A percentile compares a stretch with the other conserved stretches of the same genome.
Conservation (phyloP, 2,329 filamentous ascomycete genomes). For the Colletotrichum liaoningense region DNA sequence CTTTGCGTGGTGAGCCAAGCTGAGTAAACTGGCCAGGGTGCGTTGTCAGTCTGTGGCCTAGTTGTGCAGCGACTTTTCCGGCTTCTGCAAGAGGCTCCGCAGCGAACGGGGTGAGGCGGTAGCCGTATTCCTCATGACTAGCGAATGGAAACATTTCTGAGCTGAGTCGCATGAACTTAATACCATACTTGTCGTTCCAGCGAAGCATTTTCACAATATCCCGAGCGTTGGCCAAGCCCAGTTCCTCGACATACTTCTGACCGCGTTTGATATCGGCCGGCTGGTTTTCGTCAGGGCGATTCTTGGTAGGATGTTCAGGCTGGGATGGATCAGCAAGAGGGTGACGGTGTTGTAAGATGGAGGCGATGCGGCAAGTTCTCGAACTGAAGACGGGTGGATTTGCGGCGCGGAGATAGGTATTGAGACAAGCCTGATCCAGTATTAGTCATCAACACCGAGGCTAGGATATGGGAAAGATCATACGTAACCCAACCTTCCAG, state of each 20-base stretch:
- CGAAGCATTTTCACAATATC: conserved; percentile 88
- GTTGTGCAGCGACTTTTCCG: conserved; percentile 79
- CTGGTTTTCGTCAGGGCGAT: conserved; percentile 81
- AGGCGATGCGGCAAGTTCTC: conserved; percentile 89
- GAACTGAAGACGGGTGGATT: conserved; percentile 91
- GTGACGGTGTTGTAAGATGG: conserved; percentile 89
- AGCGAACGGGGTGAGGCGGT: conserved; percentile 86
- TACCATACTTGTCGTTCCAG: conserved; percentile 93
- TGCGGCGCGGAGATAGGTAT: conserved; percentile 87
- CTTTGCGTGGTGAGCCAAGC: conserved; percentile 81
- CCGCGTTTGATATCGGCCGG: conserved; percentile 75
- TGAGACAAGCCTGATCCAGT: conserved; percentile 77
- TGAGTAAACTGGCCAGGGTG: conserved; percentile 96
- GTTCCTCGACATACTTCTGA: conserved; percentile 76
- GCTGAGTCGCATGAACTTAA: conserved; percentile 91
- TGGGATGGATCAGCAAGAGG: conserved; percentile 80
- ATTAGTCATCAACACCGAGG: neutral
- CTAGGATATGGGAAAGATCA: conserved; percentile 43
- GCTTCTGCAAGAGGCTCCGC: conserved; percentile 80
- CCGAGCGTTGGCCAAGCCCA: conserved; percentile 84
- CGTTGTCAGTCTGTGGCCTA: conserved; percentile 87
- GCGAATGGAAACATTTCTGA: conserved; percentile 99
- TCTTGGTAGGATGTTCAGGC: conserved; percentile 86
- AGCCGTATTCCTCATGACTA: conserved; percentile 87
- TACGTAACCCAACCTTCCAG: conserved; percentile 89